These are phyloP conservation scores for Nitzschia sp. DNA, from an alignment of 108 stramenopile species.

Conservation along the genomic window DNA sequence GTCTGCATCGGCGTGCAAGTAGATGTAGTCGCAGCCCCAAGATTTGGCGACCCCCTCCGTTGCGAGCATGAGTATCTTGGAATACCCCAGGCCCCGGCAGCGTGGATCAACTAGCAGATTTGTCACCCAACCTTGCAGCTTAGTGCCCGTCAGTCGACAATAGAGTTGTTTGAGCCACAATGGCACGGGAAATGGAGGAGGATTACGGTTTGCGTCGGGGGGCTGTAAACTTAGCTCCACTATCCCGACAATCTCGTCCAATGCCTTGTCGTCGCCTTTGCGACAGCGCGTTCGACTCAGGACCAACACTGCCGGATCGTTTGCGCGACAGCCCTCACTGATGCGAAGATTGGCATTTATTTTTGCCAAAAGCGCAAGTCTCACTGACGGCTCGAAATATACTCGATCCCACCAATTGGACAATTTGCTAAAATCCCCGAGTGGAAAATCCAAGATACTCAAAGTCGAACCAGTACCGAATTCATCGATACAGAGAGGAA, in stretches of 20 bases:
- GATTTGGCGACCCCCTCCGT: constrained; percentile 61
- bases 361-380: constrained; percentile 6
- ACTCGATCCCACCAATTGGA: constrained; percentile 28
- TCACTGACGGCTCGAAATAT: constrained; percentile 22
- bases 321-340: background rate
- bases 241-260: constrained; percentile 60
- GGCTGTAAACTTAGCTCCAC: constrained; percentile 71
- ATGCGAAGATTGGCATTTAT: constrained; percentile 20
- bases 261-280: background rate
- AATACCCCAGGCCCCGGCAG: constrained; percentile 62
- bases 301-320: constrained; percentile 34
- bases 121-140: constrained; percentile 57
- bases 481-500: constrained; percentile 41
- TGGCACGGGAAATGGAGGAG: constrained; percentile 63
- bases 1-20: constrained; percentile 74
- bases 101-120: constrained; percentile 57
- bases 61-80: constrained; percentile 62
- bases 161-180: constrained; percentile 37
- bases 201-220: constrained; percentile 56
- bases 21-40: constrained; percentile 58
- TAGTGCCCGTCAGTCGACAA: background rate
- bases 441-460: constrained; percentile 6
- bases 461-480: constrained; percentile 22
- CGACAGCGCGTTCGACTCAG: constrained; percentile 17
- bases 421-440: constrained; percentile 5